These are phyloP conservation scores for Blastocladiella britannica DNA, from an alignment of 192 early-diverging fungal genomes.

Conservation along the genomic window DNA sequence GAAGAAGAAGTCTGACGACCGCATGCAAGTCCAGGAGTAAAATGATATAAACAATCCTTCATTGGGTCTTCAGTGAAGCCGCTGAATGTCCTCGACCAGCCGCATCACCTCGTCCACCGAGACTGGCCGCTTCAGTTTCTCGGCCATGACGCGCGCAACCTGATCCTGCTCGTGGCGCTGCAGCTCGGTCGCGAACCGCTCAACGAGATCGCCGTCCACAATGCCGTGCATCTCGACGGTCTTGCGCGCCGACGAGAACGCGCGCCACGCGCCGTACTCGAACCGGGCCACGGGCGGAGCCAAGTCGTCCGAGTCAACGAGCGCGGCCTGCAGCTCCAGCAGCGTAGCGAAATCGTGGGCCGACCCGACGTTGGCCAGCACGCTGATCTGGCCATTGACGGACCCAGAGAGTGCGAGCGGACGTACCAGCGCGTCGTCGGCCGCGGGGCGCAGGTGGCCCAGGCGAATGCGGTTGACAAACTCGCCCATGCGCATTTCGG, in stretches of 20 bases:
- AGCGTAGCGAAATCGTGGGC: constrained; percentile 29
- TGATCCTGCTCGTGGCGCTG: too few relatives aligned
- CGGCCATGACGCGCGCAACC: too few relatives aligned
- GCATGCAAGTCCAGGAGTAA: too few relatives aligned
- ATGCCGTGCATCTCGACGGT: constrained; percentile 25
- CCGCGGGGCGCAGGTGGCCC: constrained; percentile 29
- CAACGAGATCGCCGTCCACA: constrained; percentile 85
- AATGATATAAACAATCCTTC: too few relatives aligned
- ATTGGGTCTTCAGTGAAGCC: too few relatives aligned
- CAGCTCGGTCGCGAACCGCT: too few relatives aligned
- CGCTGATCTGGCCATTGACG: constrained; percentile 57
- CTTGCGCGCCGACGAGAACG: constrained; percentile 30
- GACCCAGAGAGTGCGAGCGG: constrained; percentile 51
- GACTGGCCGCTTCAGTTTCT: too few relatives aligned
- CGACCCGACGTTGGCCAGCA: constrained; percentile 42
- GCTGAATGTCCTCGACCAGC: too few relatives aligned
- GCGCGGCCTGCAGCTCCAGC: constrained; percentile 35
- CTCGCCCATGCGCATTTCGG: constrained; percentile 61
- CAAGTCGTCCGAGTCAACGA: constrained; percentile 29
- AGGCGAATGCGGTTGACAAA: constrained; percentile 51
- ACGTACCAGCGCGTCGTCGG: constrained; percentile 22
- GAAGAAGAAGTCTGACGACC: too few relatives aligned
- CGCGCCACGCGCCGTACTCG: constrained; percentile 42
- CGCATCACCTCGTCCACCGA: too few relatives aligned
- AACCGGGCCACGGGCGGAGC: constrained; percentile 41